Evolutionary conservation across 176 grass and related monocot genomes (phyloP).

Genomic region (Pharus latifolius): DNA sequence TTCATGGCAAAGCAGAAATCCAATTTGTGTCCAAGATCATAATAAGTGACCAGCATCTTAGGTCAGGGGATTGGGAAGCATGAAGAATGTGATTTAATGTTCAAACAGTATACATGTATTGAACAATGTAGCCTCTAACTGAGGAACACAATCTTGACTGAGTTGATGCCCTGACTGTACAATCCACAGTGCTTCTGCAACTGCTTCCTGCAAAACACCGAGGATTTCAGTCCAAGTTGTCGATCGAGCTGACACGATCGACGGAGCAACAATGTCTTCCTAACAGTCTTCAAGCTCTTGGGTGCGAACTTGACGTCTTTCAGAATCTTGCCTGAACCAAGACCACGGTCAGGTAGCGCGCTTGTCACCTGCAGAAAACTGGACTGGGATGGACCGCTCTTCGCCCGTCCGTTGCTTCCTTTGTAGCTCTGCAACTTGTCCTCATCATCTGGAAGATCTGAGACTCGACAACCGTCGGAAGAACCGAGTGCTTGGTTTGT

Average conservation of each 20-base stretch:
- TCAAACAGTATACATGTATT: background rate
- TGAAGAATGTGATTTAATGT: background rate
- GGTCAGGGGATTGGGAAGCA: background rate
- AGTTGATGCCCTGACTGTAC: constrained; percentile 20
- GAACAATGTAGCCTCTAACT: constrained; percentile 19
- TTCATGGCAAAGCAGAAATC: background rate
- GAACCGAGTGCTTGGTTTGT: constrained; percentile 22
- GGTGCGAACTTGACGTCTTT: background rate
- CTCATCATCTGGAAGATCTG: background rate
- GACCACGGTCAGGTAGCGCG: constrained; percentile 6
- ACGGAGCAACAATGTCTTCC: background rate
- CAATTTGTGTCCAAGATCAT: constrained; percentile 8
- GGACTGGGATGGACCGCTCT: constrained; percentile 4
- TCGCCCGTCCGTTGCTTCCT: constrained; percentile 12
- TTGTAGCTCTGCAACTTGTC: constrained; percentile 15
- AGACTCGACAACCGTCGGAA: background rate
- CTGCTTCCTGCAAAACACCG: constrained; percentile 37
- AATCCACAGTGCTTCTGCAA: constrained; percentile 20
- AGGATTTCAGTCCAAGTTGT: constrained; percentile 29
- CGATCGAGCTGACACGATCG: background rate
- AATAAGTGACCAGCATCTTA: constrained; percentile 6
- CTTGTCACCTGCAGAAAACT: constrained; percentile 38
- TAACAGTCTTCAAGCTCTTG: background rate
- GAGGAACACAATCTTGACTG: constrained; percentile 35
- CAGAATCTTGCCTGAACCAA: background rate